These are phyloP conservation scores for Salvia miltiorrhiza DNA, from an alignment of 257 asterid species.

Conservation along the genomic window DNA sequence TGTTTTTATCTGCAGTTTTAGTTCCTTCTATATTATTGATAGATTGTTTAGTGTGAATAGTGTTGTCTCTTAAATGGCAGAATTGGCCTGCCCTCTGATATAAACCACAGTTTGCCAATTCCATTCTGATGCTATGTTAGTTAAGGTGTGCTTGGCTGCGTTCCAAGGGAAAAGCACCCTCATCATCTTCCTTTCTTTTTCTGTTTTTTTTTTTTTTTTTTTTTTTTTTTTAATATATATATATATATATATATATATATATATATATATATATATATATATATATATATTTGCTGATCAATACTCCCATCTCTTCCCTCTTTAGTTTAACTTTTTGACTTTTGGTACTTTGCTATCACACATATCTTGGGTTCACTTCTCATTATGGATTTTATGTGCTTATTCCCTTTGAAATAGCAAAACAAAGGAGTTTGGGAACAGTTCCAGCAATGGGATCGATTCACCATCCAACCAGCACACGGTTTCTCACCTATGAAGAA, in stretches of 20 bases:
- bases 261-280: too few species aligned
- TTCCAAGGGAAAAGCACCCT: neutral
- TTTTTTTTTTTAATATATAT: too few species aligned
- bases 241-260: too few species aligned
- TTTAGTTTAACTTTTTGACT: neutral
- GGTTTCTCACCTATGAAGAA: constrained; percentile 76
- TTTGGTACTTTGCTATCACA: neutral
- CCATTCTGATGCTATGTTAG: neutral
- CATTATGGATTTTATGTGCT: constrained; percentile 8
- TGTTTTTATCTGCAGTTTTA: constrained; percentile 4
- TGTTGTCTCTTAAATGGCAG: neutral
- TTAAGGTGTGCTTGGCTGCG: constrained; percentile 1
- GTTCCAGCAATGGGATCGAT: constrained; percentile 59
- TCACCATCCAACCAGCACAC: constrained; percentile 80
- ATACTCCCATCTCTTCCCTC: neutral
- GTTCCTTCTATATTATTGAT: neutral
- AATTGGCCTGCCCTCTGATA: neutral
- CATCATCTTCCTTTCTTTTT: neutral
- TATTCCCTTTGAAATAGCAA: constrained; percentile 36
- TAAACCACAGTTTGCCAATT: neutral
- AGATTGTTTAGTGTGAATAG: neutral
- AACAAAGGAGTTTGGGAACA: constrained; percentile 44
- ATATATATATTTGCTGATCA: neutral
- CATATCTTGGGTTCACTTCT: neutral
- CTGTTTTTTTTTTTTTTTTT: neutral